Base-by-base conservation (phyloP, 192 early-diverging fungal species). In the Backusella macrospora region DNA sequence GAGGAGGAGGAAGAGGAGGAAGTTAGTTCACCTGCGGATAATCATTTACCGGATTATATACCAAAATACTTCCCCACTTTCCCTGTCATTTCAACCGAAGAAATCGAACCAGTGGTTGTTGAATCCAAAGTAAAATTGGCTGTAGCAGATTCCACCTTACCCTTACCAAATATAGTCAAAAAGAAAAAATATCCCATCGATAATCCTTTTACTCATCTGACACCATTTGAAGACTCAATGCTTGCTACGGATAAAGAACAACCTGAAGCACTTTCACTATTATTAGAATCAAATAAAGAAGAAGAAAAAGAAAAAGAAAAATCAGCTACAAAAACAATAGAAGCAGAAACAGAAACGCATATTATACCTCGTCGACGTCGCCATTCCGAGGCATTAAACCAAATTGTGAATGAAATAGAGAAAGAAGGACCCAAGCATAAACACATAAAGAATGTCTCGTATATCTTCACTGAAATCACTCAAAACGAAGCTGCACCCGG, bases 121-220 rank as follows among this genome's bases (percentile, higher is more conserved):
- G 62, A 45, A 40, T 29, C 65, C 14, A 29, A 45, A 16, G 7
- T 55, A 55, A 13, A 47, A 12, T 16, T 47, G 3, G 4, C 47
- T 18, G 18, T 38, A 23, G 26, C 69, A 39, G 44, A 37, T 39
- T 47, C 48, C 9, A 23, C 37, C 26, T 12, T 43, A 40, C 37
- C 74, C 42, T 45, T 62, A 45, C 38, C 74, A 62, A 46, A 67
- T 4, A 34, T 65, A 38, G 76, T 77, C 6, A 71, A 65, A 45
- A 71, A 65, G 18, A 65, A 52, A 45, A 77, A 77, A 38, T 43
- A 72, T 21, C 76, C 76, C n/a, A 77, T 77, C 47, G 65, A 65
- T 10, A 77, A 80, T 43, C 78, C 78, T 9, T 80, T 76, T 34
- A 75, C 66, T 4, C 74, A 80, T 66, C 65, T 73, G 40, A 80